Conservation (phyloP, 805 yeast species). For the Yamadazyma ubonensis region DNA sequence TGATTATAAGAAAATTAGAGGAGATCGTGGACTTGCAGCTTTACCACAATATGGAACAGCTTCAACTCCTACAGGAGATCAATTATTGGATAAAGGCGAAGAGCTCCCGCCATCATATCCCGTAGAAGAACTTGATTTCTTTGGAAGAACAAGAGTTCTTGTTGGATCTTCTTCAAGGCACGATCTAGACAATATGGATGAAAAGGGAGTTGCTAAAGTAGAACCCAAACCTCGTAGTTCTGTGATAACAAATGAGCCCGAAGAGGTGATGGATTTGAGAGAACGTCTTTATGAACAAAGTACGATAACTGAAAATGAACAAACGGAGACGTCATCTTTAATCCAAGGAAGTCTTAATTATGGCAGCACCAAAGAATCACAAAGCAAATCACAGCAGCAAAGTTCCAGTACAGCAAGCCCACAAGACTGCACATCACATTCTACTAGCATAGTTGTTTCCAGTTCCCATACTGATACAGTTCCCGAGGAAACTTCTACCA, state of each 20-base stretch:
- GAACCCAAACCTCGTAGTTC: no score
- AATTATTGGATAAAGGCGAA: constrained; percentile 68
- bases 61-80: constrained; percentile 41
- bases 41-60: constrained; percentile 41
- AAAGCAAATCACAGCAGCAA: not conserved
- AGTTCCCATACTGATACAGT: no score
- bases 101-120: constrained; percentile 72
- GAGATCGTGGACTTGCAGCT: constrained; percentile 39
- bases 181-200: constrained; percentile 15
- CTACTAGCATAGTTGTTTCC: no score
- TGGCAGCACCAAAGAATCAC: not conserved
- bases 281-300: constrained; percentile 32
- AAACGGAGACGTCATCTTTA: constrained; percentile 4
- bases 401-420: not conserved
- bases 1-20: constrained; percentile 34
- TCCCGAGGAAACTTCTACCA: no score
- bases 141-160: constrained; percentile 42
- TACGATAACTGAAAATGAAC: not conserved
- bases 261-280: constrained; percentile 35
- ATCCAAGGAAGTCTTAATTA: not conserved
- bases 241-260: constrained; percentile 28
- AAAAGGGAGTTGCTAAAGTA: constrained; percentile 2
- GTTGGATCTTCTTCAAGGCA: constrained; percentile 31
- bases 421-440: no score
- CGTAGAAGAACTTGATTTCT: constrained; percentile 58